Evolutionary conservation across 1,284 basidiomycete species (phyloP).

Genomic region (Boletus mariae): DNA sequence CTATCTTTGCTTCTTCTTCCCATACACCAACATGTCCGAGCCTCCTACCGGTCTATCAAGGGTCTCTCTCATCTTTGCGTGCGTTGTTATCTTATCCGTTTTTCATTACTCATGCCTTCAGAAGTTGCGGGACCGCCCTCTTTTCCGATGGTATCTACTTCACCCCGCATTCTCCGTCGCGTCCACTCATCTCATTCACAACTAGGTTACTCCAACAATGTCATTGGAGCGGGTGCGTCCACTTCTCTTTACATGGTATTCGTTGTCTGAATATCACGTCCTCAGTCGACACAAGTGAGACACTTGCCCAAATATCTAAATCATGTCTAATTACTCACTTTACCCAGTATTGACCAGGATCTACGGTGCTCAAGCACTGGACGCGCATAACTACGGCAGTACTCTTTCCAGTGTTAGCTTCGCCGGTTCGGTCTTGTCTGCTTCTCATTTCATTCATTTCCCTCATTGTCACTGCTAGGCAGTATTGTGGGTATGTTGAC

Average conservation of each 20-base stretch:
- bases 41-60: constrained; percentile 36
- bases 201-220: constrained; percentile 76
- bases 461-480: constrained; percentile 13
- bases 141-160: constrained; percentile 74
- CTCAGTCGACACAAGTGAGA: constrained; percentile 53
- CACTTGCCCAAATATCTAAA: background rate
- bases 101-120: background rate
- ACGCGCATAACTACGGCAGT: constrained; percentile 53
- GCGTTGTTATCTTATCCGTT: constrained; percentile 27
- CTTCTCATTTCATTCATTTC: background rate
- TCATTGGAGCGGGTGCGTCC: constrained; percentile 69
- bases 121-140: constrained; percentile 77
- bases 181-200: constrained; percentile 2
- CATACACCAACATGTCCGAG: constrained; percentile 19
- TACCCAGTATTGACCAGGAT: constrained; percentile 57
- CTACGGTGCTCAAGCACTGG: constrained; percentile 54
- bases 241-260: background rate
- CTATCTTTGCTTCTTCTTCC: background rate
- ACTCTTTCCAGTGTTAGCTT: constrained; percentile 68
- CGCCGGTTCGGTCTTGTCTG: constrained; percentile 47
- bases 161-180: background rate
- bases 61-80: constrained; percentile 80
- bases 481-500: constrained; percentile 79
- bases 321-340: constrained; percentile 1
- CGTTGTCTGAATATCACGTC: constrained; percentile 4